phyloP scores from a whole-genome alignment of 1,284 basidiomycete genomes.

The Apiotrichum mycotoxinovorans region DNA sequence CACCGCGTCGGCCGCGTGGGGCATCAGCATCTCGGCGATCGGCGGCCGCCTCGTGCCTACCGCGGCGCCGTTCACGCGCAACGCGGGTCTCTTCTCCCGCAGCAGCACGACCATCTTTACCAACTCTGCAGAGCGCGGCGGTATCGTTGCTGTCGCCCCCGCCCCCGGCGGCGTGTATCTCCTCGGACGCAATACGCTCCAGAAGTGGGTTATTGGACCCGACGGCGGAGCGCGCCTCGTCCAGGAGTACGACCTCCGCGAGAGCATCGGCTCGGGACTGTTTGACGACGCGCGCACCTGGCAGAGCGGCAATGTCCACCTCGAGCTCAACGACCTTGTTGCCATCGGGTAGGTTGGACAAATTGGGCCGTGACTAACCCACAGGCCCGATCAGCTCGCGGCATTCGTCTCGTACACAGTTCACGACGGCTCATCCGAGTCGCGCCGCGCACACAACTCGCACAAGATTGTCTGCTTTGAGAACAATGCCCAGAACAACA shows the following conservation, averaged over 20 bases:
- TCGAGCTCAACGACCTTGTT: constrained; percentile 42
- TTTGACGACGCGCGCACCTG: constrained; percentile 29
- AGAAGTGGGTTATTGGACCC: constrained; percentile 37
- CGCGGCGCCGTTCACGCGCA: constrained; percentile 35
- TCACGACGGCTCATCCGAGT: constrained; percentile 23
- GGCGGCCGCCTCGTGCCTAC: constrained; percentile 38
- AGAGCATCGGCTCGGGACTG: constrained; percentile 28
- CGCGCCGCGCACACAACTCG: constrained; percentile 20
- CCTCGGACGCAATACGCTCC: constrained; percentile 36
- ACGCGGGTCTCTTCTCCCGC: constrained; percentile 44
- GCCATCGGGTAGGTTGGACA: constrained; percentile 21
- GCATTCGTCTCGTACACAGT: constrained; percentile 40
- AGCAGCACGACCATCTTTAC: constrained; percentile 31
- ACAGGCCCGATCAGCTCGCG: constrained; percentile 29
- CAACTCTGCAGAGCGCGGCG: constrained; percentile 26
- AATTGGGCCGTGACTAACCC: not conserved
- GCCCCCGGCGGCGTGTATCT: constrained; percentile 27
- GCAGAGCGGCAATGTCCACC: constrained; percentile 24
- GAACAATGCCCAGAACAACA: constrained; percentile 23
- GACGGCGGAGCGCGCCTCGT: constrained; percentile 33
- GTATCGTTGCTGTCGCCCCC: constrained; percentile 30
- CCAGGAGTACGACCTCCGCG: constrained; percentile 39
- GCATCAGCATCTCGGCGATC: constrained; percentile 35
- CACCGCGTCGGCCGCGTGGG: constrained; percentile 40
- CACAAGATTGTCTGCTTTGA: constrained; percentile 37